Conservation (phyloP, 768 basidiomycete species). For the Phaeotremella fagi region DNA sequence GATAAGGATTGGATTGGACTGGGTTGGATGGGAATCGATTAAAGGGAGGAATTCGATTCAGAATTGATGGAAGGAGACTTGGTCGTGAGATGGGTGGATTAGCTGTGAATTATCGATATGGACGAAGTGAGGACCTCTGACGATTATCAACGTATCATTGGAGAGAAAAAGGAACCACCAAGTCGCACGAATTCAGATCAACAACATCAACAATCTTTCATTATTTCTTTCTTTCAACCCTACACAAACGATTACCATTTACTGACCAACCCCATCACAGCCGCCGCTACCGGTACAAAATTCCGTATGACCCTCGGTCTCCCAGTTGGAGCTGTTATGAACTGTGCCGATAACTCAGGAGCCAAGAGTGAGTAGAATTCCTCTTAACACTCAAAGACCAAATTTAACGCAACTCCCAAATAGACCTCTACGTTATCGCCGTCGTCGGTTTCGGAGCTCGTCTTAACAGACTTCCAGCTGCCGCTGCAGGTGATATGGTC, state of each 20-base stretch:
- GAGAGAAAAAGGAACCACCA: no score
- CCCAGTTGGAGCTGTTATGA: constrained; percentile 61
- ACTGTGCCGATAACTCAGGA: constrained; percentile 98
- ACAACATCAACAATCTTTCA: no score
- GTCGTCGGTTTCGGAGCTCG: constrained; percentile 93
- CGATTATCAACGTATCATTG: no score
- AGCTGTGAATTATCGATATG: no score
- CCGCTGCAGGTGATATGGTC: constrained; percentile 52
- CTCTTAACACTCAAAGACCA: neutral
- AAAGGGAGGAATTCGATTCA: no score
- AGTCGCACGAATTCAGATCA: no score
- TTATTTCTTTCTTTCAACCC: no score
- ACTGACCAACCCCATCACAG: constrained; percentile 22
- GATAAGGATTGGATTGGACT: constrained; percentile 1
- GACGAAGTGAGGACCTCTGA: no score
- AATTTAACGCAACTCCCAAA: neutral
- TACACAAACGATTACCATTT: no score
- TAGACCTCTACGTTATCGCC: constrained; percentile 65
- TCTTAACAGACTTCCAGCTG: constrained; percentile 95
- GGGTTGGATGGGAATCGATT: neutral
- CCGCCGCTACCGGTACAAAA: constrained; percentile 72
- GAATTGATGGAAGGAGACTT: no score
- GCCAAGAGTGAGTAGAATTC: constrained; percentile 78
- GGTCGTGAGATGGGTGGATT: no score
- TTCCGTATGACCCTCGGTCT: constrained; percentile 70